A percentile compares a stretch with the other conserved stretches of the same genome.
phyloP scores from a whole-genome alignment of 306 rosid genomes.

The Erythrophleum fordii region DNA sequence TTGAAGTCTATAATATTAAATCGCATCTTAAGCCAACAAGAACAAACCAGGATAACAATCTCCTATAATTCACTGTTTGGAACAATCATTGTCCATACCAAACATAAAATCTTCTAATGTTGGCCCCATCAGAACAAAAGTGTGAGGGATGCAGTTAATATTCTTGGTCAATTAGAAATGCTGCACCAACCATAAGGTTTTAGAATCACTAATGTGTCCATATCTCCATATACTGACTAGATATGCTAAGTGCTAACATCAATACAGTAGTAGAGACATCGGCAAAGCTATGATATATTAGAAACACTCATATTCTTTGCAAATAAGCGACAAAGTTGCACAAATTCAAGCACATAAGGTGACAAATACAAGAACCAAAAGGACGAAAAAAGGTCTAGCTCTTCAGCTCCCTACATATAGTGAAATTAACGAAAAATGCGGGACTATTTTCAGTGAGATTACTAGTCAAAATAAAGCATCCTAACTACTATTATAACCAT shows the following conservation, averaged over 20 bases:
- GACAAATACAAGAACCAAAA: neutral
- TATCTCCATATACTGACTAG: neutral
- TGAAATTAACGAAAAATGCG: neutral
- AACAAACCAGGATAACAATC: no score
- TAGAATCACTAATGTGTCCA: neutral
- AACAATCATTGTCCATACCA: no score
- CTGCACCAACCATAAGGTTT: neutral
- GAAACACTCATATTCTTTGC: neutral
- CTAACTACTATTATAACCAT: no score
- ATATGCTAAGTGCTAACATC: neutral
- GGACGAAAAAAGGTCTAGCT: neutral
- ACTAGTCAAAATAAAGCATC: no score
- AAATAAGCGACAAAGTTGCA: conserved; percentile 3
- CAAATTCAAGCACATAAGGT: conserved; percentile 10
- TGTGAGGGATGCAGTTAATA: no score
- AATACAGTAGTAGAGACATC: neutral
- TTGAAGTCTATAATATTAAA: no score
- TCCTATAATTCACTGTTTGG: no score
- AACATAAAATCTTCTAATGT: no score
- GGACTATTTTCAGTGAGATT: neutral
- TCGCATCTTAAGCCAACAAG: no score
- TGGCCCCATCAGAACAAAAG: no score
- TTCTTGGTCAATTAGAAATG: no score
- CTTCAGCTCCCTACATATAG: neutral
- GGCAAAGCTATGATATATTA: conserved; percentile 9